Evolutionary conservation across 2,329 filamentous ascomycete species (phyloP), one percentile per base, ranked within the genome.

Genomic region (Clonostachys sp.): DNA sequence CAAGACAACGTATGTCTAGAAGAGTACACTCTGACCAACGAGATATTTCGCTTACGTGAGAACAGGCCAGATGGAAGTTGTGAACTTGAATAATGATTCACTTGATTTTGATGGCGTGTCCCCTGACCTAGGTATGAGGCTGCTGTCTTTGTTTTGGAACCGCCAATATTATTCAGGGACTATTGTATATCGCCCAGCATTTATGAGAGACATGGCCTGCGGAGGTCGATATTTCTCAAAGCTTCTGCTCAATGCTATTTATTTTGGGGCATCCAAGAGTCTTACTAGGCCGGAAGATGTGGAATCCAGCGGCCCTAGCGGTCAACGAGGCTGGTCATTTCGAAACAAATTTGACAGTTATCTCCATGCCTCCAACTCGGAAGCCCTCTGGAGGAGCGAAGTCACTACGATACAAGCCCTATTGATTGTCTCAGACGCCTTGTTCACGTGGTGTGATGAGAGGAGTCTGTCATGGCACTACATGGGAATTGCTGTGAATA

Each of bases 21-120:
- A 38, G 14, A 3, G 10, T 39, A n/a, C 17, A n/a, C 36, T 14
- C 14, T n/a, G 7, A 39, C 36, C 24, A 30, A 10, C 10, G 36
- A 18, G 12, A 13, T n/a, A n/a, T 8, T n/a, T 39, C n/a, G 36
- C 36, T 39, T n/a, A 39, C 36, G 5, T n/a, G 36, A n/a, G 20
- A n/a, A 10, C 41, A 70, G 67, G 53, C 8, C 77, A 80, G 48
- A 58, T 78, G 10, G 77, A 80, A 48, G 63, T 65, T 1, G 60
- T 78, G 47, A 72, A 79, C 50, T 64, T 71, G 39, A 60, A 64
- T 5, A 59, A 66, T 14, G 68, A 66, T 2, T 70, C 70, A 46
- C 65, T 80, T 4, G 76, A 81, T 53, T 80, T 82, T 55, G 77
- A 81, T 53, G 77, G 75, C 2, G 68, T 80, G 2, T 70, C 76